Evolutionary conservation across 139 green algal genomes (phyloP).

Genomic region (Desmodesmus armatus): DNA sequence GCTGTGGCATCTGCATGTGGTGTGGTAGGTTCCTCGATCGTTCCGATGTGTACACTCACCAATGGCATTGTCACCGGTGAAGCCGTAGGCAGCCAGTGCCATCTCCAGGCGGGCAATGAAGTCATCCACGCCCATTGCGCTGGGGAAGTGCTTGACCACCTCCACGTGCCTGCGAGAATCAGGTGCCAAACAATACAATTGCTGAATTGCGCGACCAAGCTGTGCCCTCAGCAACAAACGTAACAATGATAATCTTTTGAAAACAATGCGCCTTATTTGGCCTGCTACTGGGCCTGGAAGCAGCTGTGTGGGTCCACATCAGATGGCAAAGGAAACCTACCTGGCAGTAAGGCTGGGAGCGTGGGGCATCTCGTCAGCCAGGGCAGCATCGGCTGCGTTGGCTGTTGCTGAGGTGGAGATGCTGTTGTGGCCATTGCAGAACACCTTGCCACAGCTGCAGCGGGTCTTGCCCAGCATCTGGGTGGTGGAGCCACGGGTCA

Average conservation of each 20-base stretch:
- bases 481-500: not conserved
- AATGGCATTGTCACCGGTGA: slow-evolving; percentile 86
- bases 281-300: too few relatives aligned
- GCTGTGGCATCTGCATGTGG: not conserved
- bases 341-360: slow-evolving; percentile 25
- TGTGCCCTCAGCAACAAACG: too few relatives aligned
- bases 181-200: too few relatives aligned
- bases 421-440: slow-evolving; percentile 45
- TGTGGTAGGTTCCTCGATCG: not conserved
- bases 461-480: slow-evolving; percentile 26
- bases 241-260: too few relatives aligned
- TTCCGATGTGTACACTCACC: slow-evolving; percentile 49
- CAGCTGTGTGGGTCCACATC: too few relatives aligned
- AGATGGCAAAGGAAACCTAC: too few relatives aligned
- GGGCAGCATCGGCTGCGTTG: slow-evolving; percentile 17
- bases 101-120: slow-evolving; percentile 80
- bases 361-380: slow-evolving; percentile 33
- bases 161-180: slow-evolving; percentile 34
- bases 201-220: too few relatives aligned
- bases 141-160: slow-evolving; percentile 70
- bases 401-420: slow-evolving; percentile 27
- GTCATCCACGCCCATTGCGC: slow-evolving; percentile 81
- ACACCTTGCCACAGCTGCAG: slow-evolving; percentile 50
- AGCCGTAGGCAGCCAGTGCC: slow-evolving; percentile 75
- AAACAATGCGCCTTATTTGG: too few relatives aligned